A percentile compares a stretch with the other conserved stretches of the same genome.
Conservation (phyloP, 2,329 filamentous ascomycete species). For the Mollisia scopiformis region DNA sequence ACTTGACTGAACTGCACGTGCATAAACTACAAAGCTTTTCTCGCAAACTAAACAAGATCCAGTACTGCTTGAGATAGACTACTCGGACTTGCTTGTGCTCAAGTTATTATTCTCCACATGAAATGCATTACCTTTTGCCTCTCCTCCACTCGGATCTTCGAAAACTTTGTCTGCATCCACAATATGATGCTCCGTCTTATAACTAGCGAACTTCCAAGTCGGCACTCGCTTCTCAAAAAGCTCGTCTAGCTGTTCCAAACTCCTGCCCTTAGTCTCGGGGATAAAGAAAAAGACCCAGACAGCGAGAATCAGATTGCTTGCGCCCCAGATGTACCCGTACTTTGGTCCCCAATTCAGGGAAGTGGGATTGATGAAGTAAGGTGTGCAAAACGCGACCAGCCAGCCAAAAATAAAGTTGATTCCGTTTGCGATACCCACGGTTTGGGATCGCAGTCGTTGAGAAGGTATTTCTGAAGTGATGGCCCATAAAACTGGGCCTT, state of each 20-base stretch:
- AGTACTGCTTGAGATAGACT: no score
- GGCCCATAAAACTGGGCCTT: conserved; percentile 6
- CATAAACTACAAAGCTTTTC: no score
- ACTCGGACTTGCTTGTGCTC: no score
- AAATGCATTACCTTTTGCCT: no score
- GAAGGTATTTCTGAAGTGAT: neutral
- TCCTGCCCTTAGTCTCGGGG: conserved; percentile 10
- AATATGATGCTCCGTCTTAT: no score
- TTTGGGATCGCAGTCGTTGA: neutral
- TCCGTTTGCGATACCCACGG: neutral
- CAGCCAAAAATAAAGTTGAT: conserved; percentile 6
- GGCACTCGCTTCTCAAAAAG: conserved; percentile 1
- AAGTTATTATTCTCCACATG: no score
- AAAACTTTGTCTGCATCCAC: no score
- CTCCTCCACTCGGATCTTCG: no score
- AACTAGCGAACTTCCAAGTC: neutral
- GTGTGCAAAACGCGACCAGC: conserved; percentile 10
- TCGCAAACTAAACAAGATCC: no score
- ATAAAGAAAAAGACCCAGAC: conserved; percentile 3
- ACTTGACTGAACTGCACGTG: no score
- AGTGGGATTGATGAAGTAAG: conserved; percentile 14
- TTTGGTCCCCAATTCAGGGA: neutral
- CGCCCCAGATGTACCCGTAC: neutral
- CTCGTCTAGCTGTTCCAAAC: conserved; percentile 10
- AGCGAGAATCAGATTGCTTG: neutral